phyloP scores from a whole-genome alignment of 1,139 yeast species.

The Taphrina deformans region DNA sequence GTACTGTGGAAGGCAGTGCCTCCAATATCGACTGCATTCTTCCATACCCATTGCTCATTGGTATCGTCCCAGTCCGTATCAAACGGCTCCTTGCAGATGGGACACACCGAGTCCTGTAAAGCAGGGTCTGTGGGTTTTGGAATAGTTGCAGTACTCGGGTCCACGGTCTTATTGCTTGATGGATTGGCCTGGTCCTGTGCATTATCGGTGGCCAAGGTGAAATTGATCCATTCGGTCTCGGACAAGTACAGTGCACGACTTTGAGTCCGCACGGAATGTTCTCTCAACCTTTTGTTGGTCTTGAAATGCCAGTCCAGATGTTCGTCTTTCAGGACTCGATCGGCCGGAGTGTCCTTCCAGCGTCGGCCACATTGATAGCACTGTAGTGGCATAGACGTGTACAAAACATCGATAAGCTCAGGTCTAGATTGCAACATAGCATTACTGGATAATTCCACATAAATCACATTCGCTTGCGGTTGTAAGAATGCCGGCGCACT shows the following conservation, averaged over 20 bases:
- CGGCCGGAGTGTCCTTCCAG: slow-evolving; percentile 64
- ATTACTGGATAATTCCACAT: slow-evolving; percentile 28
- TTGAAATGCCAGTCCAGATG: slow-evolving; percentile 98
- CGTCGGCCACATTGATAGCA: slow-evolving; percentile 91
- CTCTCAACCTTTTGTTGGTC: slow-evolving; percentile 74
- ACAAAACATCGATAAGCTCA: slow-evolving; percentile 49
- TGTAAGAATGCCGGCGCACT: not conserved
- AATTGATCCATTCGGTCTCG: slow-evolving; percentile 48
- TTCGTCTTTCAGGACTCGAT: slow-evolving; percentile 54
- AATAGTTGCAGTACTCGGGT: slow-evolving; percentile 42
- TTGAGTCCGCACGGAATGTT: slow-evolving; percentile 52
- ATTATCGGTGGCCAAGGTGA: slow-evolving; percentile 40
- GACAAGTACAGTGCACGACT: slow-evolving; percentile 81
- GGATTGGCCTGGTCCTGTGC: slow-evolving; percentile 35
- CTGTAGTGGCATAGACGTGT: slow-evolving; percentile 67
- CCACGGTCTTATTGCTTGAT: slow-evolving; percentile 29
- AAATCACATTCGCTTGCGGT: not conserved
- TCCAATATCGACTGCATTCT: slow-evolving; percentile 67
- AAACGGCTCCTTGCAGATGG: slow-evolving; percentile 81
- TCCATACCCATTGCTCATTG: slow-evolving; percentile 95
- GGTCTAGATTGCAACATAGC: slow-evolving; percentile 42
- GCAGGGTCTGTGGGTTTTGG: slow-evolving; percentile 68
- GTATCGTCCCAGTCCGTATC: slow-evolving; percentile 83
- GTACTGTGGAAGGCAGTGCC: slow-evolving; percentile 77
- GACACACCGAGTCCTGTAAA: slow-evolving; percentile 72